Conservation (phyloP, 2,329 filamentous ascomycete genomes). For the Penicillium sp. region DNA sequence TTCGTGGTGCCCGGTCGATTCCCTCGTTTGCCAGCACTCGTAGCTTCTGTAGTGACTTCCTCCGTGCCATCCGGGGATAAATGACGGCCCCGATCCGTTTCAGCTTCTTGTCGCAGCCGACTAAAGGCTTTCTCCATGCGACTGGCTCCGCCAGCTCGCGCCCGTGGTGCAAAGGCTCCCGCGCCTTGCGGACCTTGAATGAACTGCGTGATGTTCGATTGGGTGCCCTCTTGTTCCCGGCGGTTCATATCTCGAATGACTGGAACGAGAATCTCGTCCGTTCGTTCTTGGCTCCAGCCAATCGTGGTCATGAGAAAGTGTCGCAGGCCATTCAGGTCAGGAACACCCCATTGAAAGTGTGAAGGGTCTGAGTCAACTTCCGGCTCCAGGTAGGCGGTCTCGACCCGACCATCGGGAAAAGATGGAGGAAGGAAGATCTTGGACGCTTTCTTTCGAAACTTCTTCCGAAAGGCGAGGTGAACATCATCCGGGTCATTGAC, state of each 20-base stretch:
- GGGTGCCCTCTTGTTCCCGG: conserved; percentile 80
- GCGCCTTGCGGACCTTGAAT: conserved; percentile 61
- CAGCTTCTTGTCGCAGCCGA: conserved; percentile 56
- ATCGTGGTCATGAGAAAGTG: conserved; percentile 85
- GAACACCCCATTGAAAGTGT: conserved; percentile 89
- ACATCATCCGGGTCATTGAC: conserved; percentile 53
- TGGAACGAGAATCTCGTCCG: conserved; percentile 90
- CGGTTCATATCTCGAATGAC: conserved; percentile 95
- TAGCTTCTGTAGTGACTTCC: conserved; percentile 1
- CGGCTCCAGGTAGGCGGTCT: conserved; percentile 75
- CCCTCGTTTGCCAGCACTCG: conserved; percentile 9
- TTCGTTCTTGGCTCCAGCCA: conserved; percentile 85
- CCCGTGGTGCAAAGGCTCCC: conserved; percentile 65
- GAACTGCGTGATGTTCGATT: conserved; percentile 91
- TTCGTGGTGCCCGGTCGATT: conserved; percentile 5
- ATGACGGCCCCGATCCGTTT: conserved; percentile 13
- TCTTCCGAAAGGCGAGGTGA: conserved; percentile 65
- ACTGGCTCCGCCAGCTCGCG: conserved; percentile 57
- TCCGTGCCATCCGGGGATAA: conserved; percentile 1
- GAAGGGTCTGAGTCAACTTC: conserved; percentile 76
- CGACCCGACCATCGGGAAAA: conserved; percentile 74
- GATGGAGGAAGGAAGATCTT: conserved; percentile 78
- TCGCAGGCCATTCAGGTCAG: conserved; percentile 79
- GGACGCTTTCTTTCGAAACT: conserved; percentile 75
- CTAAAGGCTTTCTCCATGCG: conserved; percentile 71